A percentile compares a stretch with the other conserved stretches of the same genome.
Conservation (phyloP, 805 yeast genomes). For the Candida hispaniensis region DNA sequence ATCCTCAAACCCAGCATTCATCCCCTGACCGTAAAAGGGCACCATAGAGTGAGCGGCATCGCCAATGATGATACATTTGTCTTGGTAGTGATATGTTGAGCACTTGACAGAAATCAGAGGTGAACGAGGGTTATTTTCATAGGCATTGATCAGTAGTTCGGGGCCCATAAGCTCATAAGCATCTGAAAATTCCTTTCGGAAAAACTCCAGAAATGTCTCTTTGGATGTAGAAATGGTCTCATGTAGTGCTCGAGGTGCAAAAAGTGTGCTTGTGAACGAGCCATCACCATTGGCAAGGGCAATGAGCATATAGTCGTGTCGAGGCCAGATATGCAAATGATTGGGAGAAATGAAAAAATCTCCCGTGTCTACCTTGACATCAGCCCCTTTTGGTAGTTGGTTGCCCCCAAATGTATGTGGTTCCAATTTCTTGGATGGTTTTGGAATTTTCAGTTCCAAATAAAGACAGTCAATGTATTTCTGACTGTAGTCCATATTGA, state of each 20-base stretch:
- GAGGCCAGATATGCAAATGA: conserved; percentile 89
- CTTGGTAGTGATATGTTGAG: conserved; percentile 55
- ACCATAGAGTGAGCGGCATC: conserved; percentile 97
- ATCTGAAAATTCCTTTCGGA: conserved; percentile 56
- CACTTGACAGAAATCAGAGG: conserved; percentile 65
- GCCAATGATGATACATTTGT: conserved; percentile 61
- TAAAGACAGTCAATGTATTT: conserved; percentile 78
- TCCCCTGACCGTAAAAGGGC: conserved; percentile 96
- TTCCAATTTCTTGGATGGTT: conserved; percentile 23
- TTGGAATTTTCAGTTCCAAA: conserved; percentile 66
- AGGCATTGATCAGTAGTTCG: conserved; percentile 40
- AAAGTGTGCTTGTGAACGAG: conserved; percentile 80
- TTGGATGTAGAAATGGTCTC: conserved; percentile 37
- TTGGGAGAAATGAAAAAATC: conserved; percentile 52
- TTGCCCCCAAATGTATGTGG: conserved; percentile 16
- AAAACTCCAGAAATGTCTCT: conserved; percentile 42
- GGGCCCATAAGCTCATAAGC: conserved; percentile 60
- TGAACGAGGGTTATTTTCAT: conserved; percentile 56
- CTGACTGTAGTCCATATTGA: conserved; percentile 61
- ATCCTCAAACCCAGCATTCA: conserved; percentile 94
- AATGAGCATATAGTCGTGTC: conserved; percentile 76
- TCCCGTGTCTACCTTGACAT: conserved; percentile 1
- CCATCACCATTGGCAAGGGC: conserved; percentile 81
- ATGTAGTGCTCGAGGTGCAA: conserved; percentile 65
- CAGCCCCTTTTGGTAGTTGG: not conserved